These are phyloP conservation scores for Hanseniaspora mollemarum DNA, from an alignment of 805 yeast species.

Conservation along the genomic window DNA sequence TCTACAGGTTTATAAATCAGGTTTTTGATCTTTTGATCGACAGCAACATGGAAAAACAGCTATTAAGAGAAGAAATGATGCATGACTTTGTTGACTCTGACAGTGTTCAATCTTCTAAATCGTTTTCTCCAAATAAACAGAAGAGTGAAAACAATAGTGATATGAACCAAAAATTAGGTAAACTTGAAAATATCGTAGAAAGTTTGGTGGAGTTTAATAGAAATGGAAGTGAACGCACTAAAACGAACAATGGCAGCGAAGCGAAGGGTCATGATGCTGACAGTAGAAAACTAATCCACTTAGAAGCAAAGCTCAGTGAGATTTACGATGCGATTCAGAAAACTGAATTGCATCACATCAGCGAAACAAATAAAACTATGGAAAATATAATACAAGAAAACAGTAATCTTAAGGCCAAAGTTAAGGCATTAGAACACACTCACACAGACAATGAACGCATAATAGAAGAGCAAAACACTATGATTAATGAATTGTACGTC, in stretches of 20 bases:
- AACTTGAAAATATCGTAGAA: not conserved
- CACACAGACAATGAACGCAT: not conserved
- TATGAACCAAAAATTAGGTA: not conserved
- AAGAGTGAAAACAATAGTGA: not conserved
- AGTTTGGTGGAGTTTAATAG: not conserved
- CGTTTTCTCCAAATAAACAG: not conserved
- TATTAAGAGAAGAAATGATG: conserved; percentile 12
- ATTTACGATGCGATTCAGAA: not conserved
- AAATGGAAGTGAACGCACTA: too few relatives aligned
- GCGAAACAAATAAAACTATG: not conserved
- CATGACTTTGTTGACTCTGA: conserved; percentile 10
- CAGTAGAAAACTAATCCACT: not conserved
- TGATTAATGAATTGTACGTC: not conserved
- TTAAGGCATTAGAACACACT: not conserved
- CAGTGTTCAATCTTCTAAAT: not conserved
- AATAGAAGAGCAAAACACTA: not conserved
- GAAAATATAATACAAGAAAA: not conserved
- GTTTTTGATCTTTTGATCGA: conserved; percentile 7
- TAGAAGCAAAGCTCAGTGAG: not conserved
- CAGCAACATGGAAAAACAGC: conserved; percentile 11
- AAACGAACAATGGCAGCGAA: not conserved
- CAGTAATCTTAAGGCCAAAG: not conserved
- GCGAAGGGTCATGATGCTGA: not conserved
- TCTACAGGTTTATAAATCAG: conserved; percentile 2
- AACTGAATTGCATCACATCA: not conserved